Evolutionary conservation across 2,329 filamentous ascomycete species (phyloP), one percentile per base, ranked within the genome.

Genomic region (Endocalyx cinctus): DNA sequence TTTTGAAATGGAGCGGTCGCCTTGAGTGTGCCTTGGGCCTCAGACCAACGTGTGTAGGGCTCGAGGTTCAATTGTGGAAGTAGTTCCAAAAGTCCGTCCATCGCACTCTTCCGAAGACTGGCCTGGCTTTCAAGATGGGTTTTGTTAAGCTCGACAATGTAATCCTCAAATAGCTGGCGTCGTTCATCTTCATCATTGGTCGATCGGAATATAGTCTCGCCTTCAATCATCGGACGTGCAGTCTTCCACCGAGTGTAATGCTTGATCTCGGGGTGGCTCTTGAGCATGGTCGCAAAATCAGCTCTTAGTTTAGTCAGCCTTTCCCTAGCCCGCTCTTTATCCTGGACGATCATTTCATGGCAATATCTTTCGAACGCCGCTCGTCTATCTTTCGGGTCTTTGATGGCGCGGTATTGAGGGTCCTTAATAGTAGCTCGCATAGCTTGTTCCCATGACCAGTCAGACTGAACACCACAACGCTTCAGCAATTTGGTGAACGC

Each of bases 161-260:
- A 98, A 59, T 97, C 92, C 52, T 94, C 85, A 52, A 96, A 98
- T 30, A 98, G 72, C 56, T 88, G 83, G 41, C 85, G 82, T 36
- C 89, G 82, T 67, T 97, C 92, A 37, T 77, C 74, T 50, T 98
- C 92, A 55, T 90, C 77, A 48, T 84, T 84, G 27, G 89, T 90
- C 18, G 88, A 90, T 50, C 88, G 83, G 67, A 97, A 98, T 39
- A 94, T 92, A 29, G 87, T 92, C 69, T 98, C 92, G 31, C 84
- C 84, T 62, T 97, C 87, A 42, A 98, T 87, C 45, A 96, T 94
- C 8, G 88, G 87, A 31, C 87, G 82, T 33, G 90, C 92, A 12
- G 87, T 96, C 73, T 88, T 94, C 92, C 92, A 98, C 41, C 88
- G 84, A 26, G 90, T 96, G 61, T 94, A 96, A 59, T 96, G 80